A percentile compares a stretch with the other conserved stretches of the same genome.
Conservation (phyloP, 192 early-diverging fungal species). For the Coemansia sp. region DNA sequence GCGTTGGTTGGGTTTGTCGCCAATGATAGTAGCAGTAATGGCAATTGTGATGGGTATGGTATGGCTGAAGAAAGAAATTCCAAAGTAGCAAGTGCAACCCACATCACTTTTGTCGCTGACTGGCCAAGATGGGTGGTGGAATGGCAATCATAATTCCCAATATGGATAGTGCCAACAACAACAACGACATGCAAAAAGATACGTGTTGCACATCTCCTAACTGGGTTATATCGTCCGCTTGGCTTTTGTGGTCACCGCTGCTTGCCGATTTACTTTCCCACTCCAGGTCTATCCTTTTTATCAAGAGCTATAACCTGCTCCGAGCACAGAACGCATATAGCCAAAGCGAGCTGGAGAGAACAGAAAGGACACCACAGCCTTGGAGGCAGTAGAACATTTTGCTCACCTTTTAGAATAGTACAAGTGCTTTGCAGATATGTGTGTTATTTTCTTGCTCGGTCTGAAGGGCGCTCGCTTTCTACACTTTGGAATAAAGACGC, state of each 20-base stretch:
- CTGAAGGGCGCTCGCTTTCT: not conserved
- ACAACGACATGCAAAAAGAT: not conserved
- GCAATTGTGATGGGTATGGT: not conserved
- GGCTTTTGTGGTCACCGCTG: not conserved
- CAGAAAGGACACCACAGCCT: no score
- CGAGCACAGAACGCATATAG: no score
- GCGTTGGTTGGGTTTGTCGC: not conserved
- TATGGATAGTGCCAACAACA: constrained; percentile 20
- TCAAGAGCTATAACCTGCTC: no score
- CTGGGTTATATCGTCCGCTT: no score
- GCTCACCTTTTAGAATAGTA: not conserved
- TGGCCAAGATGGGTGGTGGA: constrained; percentile 8
- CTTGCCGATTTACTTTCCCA: not conserved
- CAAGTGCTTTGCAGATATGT: not conserved
- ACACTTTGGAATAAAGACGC: not conserved
- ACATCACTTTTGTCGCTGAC: no score
- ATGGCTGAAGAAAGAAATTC: no score
- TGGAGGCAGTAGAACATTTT: no score
- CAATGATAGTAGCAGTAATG: not conserved
- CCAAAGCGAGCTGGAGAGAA: no score
- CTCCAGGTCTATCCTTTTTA: no score
- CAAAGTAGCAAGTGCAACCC: no score
- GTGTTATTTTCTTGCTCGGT: not conserved
- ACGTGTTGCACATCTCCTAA: not conserved
- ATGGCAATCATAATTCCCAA: constrained; percentile 25